These are phyloP conservation scores for Penicillium paradoxum DNA, from an alignment of 495 filamentous ascomycete genomes.

Conservation along the genomic window DNA sequence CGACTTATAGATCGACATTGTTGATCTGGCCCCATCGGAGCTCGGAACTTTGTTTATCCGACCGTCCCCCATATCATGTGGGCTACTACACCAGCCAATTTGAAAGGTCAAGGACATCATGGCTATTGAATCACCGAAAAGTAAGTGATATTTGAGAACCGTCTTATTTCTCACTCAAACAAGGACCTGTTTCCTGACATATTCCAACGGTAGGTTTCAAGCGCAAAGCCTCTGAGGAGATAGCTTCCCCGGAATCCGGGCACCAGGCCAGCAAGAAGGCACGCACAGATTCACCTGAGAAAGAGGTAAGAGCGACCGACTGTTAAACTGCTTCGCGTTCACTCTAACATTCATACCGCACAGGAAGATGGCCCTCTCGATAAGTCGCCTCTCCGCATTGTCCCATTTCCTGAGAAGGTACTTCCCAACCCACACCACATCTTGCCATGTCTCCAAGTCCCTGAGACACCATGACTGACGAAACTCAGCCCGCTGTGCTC, in stretches of 20 bases:
- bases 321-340: background rate
- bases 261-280: slow-evolving; percentile 52
- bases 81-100: background rate
- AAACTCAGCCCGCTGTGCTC: slow-evolving; percentile 69
- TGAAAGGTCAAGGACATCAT: slow-evolving; percentile 8
- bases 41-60: background rate
- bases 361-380: slow-evolving; percentile 30
- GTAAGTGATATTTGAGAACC: slow-evolving; percentile 4
- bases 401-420: slow-evolving; percentile 84
- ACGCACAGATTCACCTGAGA: slow-evolving; percentile 52
- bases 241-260: slow-evolving; percentile 50
- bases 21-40: slow-evolving; percentile 6
- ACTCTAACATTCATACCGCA: slow-evolving; percentile 1
- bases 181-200: background rate
- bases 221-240: slow-evolving; percentile 74
- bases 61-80: slow-evolving; percentile 2
- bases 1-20: slow-evolving; percentile 2
- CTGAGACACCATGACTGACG: slow-evolving; percentile 2
- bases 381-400: slow-evolving; percentile 47
- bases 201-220: slow-evolving; percentile 50
- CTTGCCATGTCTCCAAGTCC: background rate
- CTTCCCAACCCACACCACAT: slow-evolving; percentile 7
- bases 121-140: slow-evolving; percentile 22
- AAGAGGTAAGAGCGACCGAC: slow-evolving; percentile 35
- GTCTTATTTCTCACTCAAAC: too few species aligned